phyloP scores from a whole-genome alignment of 176 grass and related monocot species.

The Avena atlantica region DNA sequence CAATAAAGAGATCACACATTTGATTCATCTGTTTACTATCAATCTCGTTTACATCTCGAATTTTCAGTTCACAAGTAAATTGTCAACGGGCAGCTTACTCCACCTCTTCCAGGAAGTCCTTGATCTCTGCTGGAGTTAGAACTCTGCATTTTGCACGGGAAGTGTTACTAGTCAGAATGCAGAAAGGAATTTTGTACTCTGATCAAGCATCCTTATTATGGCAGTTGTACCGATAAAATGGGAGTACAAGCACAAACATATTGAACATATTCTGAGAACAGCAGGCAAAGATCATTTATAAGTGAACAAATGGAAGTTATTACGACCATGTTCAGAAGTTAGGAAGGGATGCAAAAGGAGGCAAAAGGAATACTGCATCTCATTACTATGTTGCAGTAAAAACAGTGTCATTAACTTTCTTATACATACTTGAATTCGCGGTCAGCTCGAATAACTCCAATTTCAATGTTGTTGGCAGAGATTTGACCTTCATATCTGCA shows the following conservation, averaged over 20 bases:
- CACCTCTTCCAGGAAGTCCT: slow-evolving; percentile 98
- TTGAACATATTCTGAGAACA: neutral
- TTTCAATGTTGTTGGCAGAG: slow-evolving; percentile 95
- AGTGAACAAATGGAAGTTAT: neutral
- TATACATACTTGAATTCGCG: slow-evolving; percentile 80
- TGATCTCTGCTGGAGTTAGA: slow-evolving; percentile 90
- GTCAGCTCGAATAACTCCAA: slow-evolving; percentile 86
- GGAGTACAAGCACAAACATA: neutral
- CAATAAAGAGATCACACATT: neutral
- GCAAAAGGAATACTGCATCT: neutral
- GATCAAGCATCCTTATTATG: slow-evolving; percentile 4
- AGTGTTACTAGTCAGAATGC: slow-evolving; percentile 30
- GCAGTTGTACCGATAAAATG: neutral
- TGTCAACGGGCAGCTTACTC: slow-evolving; percentile 55
- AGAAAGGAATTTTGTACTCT: neutral
- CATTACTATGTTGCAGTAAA: slow-evolving; percentile 17
- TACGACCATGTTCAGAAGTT: neutral
- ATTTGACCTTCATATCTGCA: slow-evolving; percentile 97
- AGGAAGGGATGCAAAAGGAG: neutral
- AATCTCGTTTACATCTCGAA: neutral
- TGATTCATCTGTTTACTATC: neutral
- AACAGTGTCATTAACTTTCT: neutral
- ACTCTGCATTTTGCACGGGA: slow-evolving; percentile 63
- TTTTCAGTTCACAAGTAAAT: neutral
- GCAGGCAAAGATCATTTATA: neutral